A percentile compares a stretch with the other conserved stretches of the same genome.
Conservation (phyloP, 495 filamentous ascomycete genomes). For the Penicillium diatomitis region DNA sequence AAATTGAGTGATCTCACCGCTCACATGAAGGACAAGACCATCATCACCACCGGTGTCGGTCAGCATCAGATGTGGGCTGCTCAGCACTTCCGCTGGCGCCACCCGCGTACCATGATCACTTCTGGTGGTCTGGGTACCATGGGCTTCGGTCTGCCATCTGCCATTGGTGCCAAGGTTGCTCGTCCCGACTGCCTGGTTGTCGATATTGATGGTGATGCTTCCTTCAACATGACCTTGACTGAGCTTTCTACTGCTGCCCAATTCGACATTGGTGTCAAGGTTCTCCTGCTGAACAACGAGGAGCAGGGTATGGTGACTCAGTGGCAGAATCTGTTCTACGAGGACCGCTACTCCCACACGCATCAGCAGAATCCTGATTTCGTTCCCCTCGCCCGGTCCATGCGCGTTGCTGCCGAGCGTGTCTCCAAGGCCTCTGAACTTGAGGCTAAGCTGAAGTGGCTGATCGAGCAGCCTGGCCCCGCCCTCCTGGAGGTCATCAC, state of each 20-base stretch:
- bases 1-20: conserved; percentile 70
- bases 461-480: conserved; percentile 74
- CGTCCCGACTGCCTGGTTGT: conserved; percentile 78
- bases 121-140: conserved; percentile 92
- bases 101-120: conserved; percentile 84
- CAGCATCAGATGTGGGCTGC: conserved; percentile 99
- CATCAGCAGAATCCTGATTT: conserved; percentile 88
- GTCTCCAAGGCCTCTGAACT: conserved; percentile 62
- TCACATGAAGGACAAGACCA: conserved; percentile 63
- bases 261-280: conserved; percentile 88
- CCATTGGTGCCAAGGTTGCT: conserved; percentile 92
- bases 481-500: conserved; percentile 56
- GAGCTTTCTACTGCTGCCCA: conserved; percentile 84
- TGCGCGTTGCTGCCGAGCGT: conserved; percentile 64
- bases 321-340: conserved; percentile 91
- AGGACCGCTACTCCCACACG: conserved; percentile 85
- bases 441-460: conserved; percentile 71
- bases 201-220: conserved; percentile 92
- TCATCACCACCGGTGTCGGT: conserved; percentile 88
- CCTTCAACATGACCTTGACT: conserved; percentile 91
- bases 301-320: conserved; percentile 94
- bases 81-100: conserved; percentile 87
- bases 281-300: conserved; percentile 91
- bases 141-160: conserved; percentile 86
- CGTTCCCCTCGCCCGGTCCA: conserved; percentile 73